Evolutionary conservation across 495 filamentous ascomycete genomes (phyloP).

Genomic region (Annulohypoxylon stygium): DNA sequence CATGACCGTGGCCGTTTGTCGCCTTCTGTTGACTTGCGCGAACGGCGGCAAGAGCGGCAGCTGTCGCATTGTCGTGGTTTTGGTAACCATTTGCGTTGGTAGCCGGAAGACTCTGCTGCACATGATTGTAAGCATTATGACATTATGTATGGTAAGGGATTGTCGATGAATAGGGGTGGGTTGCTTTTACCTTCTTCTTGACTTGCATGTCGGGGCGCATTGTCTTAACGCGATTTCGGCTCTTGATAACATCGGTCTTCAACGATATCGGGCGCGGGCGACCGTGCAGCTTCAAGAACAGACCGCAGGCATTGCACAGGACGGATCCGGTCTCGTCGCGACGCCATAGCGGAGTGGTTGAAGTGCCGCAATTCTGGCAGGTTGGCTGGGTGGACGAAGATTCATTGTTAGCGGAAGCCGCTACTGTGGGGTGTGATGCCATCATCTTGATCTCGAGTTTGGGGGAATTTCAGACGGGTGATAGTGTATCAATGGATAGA

Average conservation of each 20-base stretch:
- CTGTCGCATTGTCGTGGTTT: conserved; percentile 53
- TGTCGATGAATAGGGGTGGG: conserved; percentile 21
- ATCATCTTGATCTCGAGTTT: conserved; percentile 47
- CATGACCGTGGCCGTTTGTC: conserved; percentile 78
- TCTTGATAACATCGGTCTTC: conserved; percentile 99
- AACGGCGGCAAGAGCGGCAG: conserved; percentile 52
- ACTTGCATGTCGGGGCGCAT: conserved; percentile 77
- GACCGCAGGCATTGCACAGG: conserved; percentile 98
- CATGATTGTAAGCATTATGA: conserved; percentile 28
- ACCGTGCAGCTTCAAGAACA: conserved; percentile 97
- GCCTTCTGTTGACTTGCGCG: conserved; percentile 79
- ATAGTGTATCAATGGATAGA: conserved; percentile 36
- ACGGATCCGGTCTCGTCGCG: conserved; percentile 95
- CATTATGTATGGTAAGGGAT: conserved; percentile 19
- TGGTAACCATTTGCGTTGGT: conserved; percentile 70
- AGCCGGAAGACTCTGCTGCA: conserved; percentile 64
- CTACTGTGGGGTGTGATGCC: conserved; percentile 51
- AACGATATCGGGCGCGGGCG: conserved; percentile 92
- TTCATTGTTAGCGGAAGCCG: conserved; percentile 60
- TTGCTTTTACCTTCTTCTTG: conserved; percentile 82
- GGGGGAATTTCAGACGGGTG: conserved; percentile 25
- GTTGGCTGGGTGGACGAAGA: conserved; percentile 86
- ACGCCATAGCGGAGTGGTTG: conserved; percentile 96
- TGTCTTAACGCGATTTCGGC: conserved; percentile 97
- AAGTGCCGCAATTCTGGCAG: conserved; percentile 96